Evolutionary conservation across 2,329 filamentous ascomycete genomes (phyloP).

Genomic region (Xylaria sp.): DNA sequence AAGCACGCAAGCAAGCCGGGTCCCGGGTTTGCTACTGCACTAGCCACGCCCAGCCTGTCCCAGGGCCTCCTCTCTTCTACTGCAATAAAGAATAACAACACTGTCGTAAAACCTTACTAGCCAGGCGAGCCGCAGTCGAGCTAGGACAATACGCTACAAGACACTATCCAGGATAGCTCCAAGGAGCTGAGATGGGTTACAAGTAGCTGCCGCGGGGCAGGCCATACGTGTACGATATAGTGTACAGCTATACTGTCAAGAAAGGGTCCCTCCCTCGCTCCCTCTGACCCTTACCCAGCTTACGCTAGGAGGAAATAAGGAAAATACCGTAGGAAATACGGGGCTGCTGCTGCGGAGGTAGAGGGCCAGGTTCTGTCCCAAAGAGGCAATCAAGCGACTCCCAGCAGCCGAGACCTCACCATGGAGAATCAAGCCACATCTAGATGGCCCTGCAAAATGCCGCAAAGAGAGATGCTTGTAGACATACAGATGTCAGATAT

Average conservation of each 20-base stretch:
- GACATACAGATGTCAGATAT: too few relatives aligned
- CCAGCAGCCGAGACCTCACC: not conserved
- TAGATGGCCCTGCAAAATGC: slow-evolving; percentile 27
- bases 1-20: not conserved
- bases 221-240: not conserved
- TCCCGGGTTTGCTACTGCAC: not conserved
- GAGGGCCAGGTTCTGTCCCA: slow-evolving; percentile 13
- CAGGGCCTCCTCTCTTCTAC: not conserved
- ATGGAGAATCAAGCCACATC: slow-evolving; percentile 15
- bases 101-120: not conserved
- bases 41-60: not conserved
- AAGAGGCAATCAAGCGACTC: slow-evolving; percentile 25
- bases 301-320: not conserved
- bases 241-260: slow-evolving; percentile 1
- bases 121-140: slow-evolving; percentile 6
- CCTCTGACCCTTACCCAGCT: not conserved
- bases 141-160: not conserved
- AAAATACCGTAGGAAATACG: not conserved
- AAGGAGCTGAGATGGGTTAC: slow-evolving; percentile 18
- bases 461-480: slow-evolving; percentile 9
- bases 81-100: not conserved
- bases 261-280: slow-evolving; percentile 6
- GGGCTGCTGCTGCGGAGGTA: slow-evolving; percentile 26
- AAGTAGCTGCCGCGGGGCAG: not conserved
- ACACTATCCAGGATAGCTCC: slow-evolving; percentile 16